A percentile compares a stretch with the other conserved stretches of the same genome.
phyloP scores from a whole-genome alignment of 2,329 filamentous ascomycete genomes.

The Cladosporium sp. region DNA sequence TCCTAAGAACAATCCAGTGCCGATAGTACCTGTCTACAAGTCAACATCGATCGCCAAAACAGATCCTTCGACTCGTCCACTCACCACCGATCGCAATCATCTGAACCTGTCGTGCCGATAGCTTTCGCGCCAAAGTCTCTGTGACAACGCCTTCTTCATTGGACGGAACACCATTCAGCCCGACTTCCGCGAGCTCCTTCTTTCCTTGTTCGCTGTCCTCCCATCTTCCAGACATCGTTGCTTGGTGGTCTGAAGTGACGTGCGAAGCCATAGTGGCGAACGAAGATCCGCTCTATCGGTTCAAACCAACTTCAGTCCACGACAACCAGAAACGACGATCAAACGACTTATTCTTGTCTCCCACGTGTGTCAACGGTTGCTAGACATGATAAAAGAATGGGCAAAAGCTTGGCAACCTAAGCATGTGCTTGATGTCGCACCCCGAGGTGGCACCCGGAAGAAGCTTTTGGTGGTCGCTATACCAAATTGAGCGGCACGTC shows the following conservation, averaged over 20 bases:
- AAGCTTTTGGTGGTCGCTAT: slow-evolving; percentile 2
- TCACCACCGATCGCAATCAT: slow-evolving; percentile 64
- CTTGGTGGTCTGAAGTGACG: neutral
- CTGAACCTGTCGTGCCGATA: slow-evolving; percentile 53
- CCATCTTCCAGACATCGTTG: neutral
- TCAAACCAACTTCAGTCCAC: neutral
- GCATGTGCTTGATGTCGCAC: slow-evolving; percentile 7
- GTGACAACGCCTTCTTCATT: neutral
- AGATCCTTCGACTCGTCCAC: neutral
- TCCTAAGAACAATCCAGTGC: slow-evolving; percentile 54
- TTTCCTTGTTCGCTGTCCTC: slow-evolving; percentile 1
- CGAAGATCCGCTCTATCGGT: neutral
- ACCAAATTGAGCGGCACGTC: neutral
- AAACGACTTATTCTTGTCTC: neutral
- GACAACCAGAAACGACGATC: neutral
- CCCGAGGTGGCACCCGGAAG: slow-evolving; percentile 1
- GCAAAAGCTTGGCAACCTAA: neutral
- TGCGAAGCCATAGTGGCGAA: neutral
- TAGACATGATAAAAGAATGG: neutral
- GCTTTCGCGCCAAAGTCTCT: slow-evolving; percentile 45
- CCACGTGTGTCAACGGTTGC: neutral
- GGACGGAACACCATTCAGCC: neutral
- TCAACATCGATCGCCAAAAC: too few relatives aligned
- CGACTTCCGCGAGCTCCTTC: slow-evolving; percentile 3
- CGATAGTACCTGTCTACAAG: slow-evolving; percentile 30